Percentiles rank a stretch among this genome's conserved stretches.
Conservation (phyloP, 2,329 filamentous ascomycete genomes). For the Ciborinia camelliae region DNA sequence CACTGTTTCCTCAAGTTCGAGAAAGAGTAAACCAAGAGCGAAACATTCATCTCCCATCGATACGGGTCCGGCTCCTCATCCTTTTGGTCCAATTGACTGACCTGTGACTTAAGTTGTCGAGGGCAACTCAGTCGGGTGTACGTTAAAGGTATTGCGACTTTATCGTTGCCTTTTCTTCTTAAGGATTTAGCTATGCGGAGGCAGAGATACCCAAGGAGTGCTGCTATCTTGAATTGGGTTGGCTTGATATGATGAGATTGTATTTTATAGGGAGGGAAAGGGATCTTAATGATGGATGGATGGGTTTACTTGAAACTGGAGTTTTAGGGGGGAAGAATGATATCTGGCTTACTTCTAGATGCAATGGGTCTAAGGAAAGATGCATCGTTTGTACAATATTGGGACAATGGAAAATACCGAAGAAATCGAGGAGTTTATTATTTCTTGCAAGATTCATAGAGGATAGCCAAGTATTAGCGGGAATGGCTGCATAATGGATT, state of each 20-base stretch:
- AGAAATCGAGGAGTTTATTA: neutral
- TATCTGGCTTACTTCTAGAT: slow-evolving; percentile 6
- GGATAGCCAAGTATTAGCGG: neutral
- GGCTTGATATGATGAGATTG: neutral
- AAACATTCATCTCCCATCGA: slow-evolving; percentile 13
- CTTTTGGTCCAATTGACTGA: slow-evolving; percentile 17
- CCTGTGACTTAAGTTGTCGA: neutral
- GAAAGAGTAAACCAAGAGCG: slow-evolving; percentile 16
- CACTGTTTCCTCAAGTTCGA: slow-evolving; percentile 8
- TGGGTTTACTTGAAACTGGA: neutral
- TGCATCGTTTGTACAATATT: neutral
- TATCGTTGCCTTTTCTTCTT: neutral
- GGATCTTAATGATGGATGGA: slow-evolving; percentile 1
- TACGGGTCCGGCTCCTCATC: slow-evolving; percentile 6
- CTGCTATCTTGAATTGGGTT: neutral
- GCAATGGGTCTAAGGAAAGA: neutral
- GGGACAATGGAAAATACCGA: neutral
- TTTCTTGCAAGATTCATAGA: neutral
- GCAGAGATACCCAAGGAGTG: neutral
- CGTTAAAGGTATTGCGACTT: neutral
- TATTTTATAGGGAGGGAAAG: neutral
- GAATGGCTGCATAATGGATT: neutral
- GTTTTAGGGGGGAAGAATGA: neutral
- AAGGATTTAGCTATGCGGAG: too few species aligned
- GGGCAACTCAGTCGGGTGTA: neutral